Conservation (phyloP, 306 rosid genomes). For the Trifolium dubium region DNA sequence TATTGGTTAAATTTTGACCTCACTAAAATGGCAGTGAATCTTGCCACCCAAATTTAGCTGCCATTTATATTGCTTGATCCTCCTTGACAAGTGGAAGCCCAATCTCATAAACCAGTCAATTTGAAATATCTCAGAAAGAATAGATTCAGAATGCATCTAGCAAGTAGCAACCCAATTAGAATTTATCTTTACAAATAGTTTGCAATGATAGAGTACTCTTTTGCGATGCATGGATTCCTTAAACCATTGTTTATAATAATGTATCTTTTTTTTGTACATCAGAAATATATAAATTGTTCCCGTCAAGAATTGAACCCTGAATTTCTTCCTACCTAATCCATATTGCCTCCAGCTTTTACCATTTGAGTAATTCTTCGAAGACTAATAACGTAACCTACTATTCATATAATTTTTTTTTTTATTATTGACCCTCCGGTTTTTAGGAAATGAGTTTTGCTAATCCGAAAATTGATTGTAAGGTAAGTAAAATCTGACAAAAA, state of each 20-base stretch:
- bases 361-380: too few species aligned
- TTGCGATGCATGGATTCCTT: not conserved
- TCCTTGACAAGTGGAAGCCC: slow-evolving; percentile 5
- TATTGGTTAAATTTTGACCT: not conserved
- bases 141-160: not conserved
- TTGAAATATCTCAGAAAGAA: not conserved
- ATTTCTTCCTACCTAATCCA: too few species aligned
- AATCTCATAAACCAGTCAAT: slow-evolving; percentile 10
- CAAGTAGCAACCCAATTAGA: not conserved
- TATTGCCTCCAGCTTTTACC: too few species aligned
- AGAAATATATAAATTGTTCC: too few species aligned
- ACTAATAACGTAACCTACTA: too few species aligned
- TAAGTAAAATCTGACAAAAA: too few species aligned
- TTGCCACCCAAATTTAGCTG: not conserved
- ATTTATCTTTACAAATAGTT: not conserved
- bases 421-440: too few species aligned
- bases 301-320: too few species aligned
- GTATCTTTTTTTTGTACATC: too few species aligned
- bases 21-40: not conserved
- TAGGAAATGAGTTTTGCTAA: too few species aligned
- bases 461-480: too few species aligned
- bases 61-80: slow-evolving; percentile 3
- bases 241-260: not conserved
- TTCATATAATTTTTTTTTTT: too few species aligned
- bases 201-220: not conserved